Conservation (phyloP, 2,329 filamentous ascomycete species). For the Aureobasidium sp. region DNA sequence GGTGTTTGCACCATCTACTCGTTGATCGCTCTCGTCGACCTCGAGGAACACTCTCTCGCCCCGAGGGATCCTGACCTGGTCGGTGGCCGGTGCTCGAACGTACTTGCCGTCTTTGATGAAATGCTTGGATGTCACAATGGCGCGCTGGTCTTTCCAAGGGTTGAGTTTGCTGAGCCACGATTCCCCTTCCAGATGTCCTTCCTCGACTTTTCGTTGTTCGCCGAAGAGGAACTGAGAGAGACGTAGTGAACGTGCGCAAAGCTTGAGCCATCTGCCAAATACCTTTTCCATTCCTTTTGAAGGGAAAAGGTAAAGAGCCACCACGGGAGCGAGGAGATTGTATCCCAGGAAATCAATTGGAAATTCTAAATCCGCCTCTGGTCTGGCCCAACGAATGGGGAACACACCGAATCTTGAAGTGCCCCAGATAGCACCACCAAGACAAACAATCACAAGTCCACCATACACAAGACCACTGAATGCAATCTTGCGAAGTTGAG, state of each 20-base stretch:
- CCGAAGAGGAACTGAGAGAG: conserved; percentile 92
- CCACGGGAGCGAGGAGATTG: conserved; percentile 88
- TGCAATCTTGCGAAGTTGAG: conserved; percentile 89
- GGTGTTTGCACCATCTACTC: conserved; percentile 48
- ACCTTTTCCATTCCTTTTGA: conserved; percentile 75
- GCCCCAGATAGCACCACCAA: conserved; percentile 95
- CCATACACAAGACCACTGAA: conserved; percentile 97
- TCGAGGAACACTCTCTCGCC: conserved; percentile 73
- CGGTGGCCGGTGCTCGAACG: conserved; percentile 86
- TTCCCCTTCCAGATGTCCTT: conserved; percentile 54
- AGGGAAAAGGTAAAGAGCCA: conserved; percentile 76
- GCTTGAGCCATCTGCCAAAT: conserved; percentile 95
- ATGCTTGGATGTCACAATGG: conserved; percentile 24
- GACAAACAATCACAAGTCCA: conserved; percentile 81
- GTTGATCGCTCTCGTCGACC: conserved; percentile 60
- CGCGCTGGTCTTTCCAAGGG: conserved; percentile 26
- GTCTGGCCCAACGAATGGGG: conserved; percentile 88
- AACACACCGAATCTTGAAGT: conserved; percentile 67
- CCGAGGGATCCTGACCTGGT: conserved; percentile 90
- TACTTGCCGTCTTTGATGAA: conserved; percentile 71
- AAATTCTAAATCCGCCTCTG: conserved; percentile 88
- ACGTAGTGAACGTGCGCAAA: conserved; percentile 70
- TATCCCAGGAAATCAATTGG: conserved; percentile 92
- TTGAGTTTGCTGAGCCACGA: conserved; percentile 14
- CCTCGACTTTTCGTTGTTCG: conserved; percentile 72